Evolutionary conservation across 2,329 filamentous ascomycete genomes (phyloP).

Genomic region (Cordyceps pruinosa): DNA sequence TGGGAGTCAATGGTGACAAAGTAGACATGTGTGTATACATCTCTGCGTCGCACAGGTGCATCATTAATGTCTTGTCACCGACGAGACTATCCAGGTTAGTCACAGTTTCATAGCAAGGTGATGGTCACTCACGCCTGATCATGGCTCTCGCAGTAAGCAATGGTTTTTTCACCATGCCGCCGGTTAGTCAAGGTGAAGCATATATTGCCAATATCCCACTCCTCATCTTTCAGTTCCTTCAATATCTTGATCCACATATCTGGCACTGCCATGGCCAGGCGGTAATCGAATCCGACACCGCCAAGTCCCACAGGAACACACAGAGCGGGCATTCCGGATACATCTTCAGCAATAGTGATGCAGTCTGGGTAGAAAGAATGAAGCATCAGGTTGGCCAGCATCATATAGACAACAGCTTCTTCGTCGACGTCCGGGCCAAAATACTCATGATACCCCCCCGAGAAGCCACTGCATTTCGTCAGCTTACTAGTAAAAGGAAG

Average conservation of each 20-base stretch:
- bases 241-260: slow-evolving; percentile 99
- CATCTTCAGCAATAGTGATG: slow-evolving; percentile 94
- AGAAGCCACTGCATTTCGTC: slow-evolving; percentile 67
- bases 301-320: slow-evolving; percentile 80
- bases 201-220: slow-evolving; percentile 86
- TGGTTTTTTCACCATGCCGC: slow-evolving; percentile 93
- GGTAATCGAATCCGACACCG: slow-evolving; percentile 94
- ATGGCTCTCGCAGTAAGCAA: slow-evolving; percentile 94
- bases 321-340: slow-evolving; percentile 97
- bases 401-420: slow-evolving; percentile 89
- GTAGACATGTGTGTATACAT: slow-evolving; percentile 97
- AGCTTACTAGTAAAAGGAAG: slow-evolving; percentile 15
- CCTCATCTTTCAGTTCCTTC: slow-evolving; percentile 83
- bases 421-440: slow-evolving; percentile 86
- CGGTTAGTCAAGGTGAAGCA: slow-evolving; percentile 86
- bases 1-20: slow-evolving; percentile 72
- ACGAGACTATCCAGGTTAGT: slow-evolving; percentile 58
- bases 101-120: slow-evolving; percentile 12
- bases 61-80: slow-evolving; percentile 93
- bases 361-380: slow-evolving; percentile 80
- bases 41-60: slow-evolving; percentile 96
- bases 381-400: slow-evolving; percentile 93
- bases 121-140: slow-evolving; percentile 76
- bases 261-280: slow-evolving; percentile 93
- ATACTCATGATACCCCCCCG: slow-evolving; percentile 96